A percentile compares a stretch with the other conserved stretches of the same genome.
These are phyloP conservation scores for Lachnellula occidentalis DNA, from an alignment of 2,329 filamentous ascomycete genomes.

Conservation along the genomic window DNA sequence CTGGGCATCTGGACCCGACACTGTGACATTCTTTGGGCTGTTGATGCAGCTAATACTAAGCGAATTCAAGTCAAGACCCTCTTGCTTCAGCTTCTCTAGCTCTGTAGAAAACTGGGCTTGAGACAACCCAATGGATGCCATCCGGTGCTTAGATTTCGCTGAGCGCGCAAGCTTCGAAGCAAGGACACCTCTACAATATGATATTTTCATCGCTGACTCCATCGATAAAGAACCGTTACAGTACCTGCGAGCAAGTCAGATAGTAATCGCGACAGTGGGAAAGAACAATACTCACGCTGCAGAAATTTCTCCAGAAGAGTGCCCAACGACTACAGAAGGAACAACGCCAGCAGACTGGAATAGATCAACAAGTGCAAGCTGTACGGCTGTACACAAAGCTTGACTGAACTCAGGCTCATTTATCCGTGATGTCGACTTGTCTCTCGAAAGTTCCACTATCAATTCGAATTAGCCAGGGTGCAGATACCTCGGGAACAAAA, in stretches of 20 bases:
- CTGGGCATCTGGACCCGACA: constrained; percentile 18
- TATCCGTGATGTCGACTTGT: neutral
- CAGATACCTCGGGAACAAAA: neutral
- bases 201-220: constrained; percentile 35
- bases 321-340: constrained; percentile 36
- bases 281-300: constrained; percentile 34
- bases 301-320: constrained; percentile 43
- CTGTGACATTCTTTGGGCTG: constrained; percentile 17
- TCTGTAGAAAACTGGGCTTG: neutral
- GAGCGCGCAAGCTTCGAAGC: neutral
- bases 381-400: constrained; percentile 41
- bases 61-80: neutral
- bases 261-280: too few relatives aligned
- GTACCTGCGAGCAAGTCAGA: constrained; percentile 21
- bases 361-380: constrained; percentile 40
- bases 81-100: neutral
- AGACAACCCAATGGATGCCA: constrained; percentile 41
- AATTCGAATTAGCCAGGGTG: neutral
- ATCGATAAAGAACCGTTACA: constrained; percentile 30
- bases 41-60: constrained; percentile 18
- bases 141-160: constrained; percentile 19
- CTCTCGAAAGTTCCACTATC: neutral
- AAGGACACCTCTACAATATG: constrained; percentile 35
- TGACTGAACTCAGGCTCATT: constrained; percentile 23
- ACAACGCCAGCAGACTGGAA: constrained; percentile 36